A percentile compares a stretch with the other conserved stretches of the same genome.
Evolutionary conservation across 2,329 filamentous ascomycete species (phyloP).

Genomic region (Aspergillus hiratsukae): DNA sequence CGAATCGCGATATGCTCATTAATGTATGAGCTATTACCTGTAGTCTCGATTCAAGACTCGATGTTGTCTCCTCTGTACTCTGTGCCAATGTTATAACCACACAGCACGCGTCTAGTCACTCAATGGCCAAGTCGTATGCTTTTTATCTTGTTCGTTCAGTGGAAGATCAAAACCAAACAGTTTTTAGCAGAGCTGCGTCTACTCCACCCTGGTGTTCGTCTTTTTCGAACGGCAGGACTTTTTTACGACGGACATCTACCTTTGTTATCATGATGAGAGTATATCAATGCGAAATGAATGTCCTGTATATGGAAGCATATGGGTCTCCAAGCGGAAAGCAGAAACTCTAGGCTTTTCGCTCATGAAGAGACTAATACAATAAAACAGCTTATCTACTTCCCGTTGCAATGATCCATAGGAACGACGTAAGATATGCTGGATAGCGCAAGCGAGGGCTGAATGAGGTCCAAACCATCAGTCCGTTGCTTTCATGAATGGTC

Average conservation of each 20-base stretch:
- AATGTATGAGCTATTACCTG: not conserved
- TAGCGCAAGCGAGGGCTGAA: too few species aligned
- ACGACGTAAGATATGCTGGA: too few species aligned
- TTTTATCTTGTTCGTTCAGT: slow-evolving; percentile 43
- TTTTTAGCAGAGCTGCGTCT: slow-evolving; percentile 49
- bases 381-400: not conserved
- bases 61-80: not conserved
- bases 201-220: slow-evolving; percentile 45
- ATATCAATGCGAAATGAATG: not conserved
- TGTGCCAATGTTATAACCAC: slow-evolving; percentile 20
- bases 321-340: not conserved
- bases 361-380: not conserved
- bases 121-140: slow-evolving; percentile 33
- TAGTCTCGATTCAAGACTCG: not conserved
- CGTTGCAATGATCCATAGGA: not conserved
- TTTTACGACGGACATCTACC: slow-evolving; percentile 42
- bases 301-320: not conserved
- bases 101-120: slow-evolving; percentile 35
- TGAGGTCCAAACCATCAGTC: not conserved
- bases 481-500: not conserved
- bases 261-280: not conserved
- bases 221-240: slow-evolving; percentile 42
- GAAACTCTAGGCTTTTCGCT: not conserved
- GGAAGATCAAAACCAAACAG: slow-evolving; percentile 45
- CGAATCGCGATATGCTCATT: not conserved